Evolutionary conservation across 78 protist species (phyloP), one percentile per base, ranked within the genome.

Genomic region (Dictyostelium firmibasis): DNA sequence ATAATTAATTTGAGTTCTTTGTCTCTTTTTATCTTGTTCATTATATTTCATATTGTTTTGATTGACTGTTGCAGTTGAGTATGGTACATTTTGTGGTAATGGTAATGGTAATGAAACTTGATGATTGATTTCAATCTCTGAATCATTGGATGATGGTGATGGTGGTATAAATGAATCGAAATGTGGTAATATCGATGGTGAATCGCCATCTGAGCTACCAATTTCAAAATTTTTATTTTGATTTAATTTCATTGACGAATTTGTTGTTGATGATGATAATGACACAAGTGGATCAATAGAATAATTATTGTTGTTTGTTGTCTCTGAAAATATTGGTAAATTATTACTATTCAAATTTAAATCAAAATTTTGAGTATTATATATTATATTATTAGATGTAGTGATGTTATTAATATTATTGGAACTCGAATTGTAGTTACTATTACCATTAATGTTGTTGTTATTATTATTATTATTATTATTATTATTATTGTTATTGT

Each of bases 111-210:
- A 67, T 27, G 75, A 67, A 27, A 67, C 75, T 67, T 67, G 75
- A 9, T 67, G 75, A 27, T 67, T 67, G 8, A 67, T 27, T 27
- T 67, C 67, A 57, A 57, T 57, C 6, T 57, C 67, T 57, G 36
- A n/a, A 2, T 38, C 83, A 29, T 25, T 20, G 10, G 44, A 76
- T 38, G 16, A 31, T 35, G 83, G 35, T 76, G 83, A 31, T 33
- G 83, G 35, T 76, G 83, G 83, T 35, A 31, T 76, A 76, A 38
- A 76, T 35, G 83, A 38, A 76, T 35, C 44, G 29, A 74, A 74
- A 33, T 29, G 79, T 35, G 79, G 41, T 14, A 33, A 74, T 74
- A 33, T n/a, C 27, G 79, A 33, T 33, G 79, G 41, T 33, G 79
- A 57, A 20, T 20, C 67, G 4, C 67, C 67, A 20, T 57, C 67